Conservation (phyloP, 2,329 filamentous ascomycete genomes). For the Aureobasidium sp. region DNA sequence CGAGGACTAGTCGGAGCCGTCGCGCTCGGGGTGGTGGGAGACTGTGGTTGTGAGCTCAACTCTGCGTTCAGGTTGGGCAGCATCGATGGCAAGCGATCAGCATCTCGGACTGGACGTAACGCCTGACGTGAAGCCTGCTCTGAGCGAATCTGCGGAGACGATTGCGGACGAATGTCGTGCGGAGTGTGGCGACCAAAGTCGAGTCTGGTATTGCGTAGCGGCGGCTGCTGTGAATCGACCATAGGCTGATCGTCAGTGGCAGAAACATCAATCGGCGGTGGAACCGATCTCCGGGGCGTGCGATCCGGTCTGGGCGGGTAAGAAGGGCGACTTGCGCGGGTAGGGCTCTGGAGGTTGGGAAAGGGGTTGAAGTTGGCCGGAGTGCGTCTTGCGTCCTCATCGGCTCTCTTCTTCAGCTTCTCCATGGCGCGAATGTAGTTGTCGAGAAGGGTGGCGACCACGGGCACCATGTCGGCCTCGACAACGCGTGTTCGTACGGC, state of each 20-base stretch:
- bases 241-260: conserved; percentile 24
- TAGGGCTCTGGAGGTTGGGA: neutral
- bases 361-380: neutral
- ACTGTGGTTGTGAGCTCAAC: conserved; percentile 80
- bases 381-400: conserved; percentile 9
- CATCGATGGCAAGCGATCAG: conserved; percentile 78
- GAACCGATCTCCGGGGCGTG: conserved; percentile 54
- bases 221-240: neutral
- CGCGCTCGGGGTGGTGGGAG: conserved; percentile 74
- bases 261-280: conserved; percentile 77
- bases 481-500: conserved; percentile 89
- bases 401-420: conserved; percentile 63
- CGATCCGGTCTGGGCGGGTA: conserved; percentile 29
- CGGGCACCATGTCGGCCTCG: conserved; percentile 97
- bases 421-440: conserved; percentile 98
- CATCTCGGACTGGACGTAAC: conserved; percentile 68
- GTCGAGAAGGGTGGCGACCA: conserved; percentile 95
- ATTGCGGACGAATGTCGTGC: conserved; percentile 19
- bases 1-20: conserved; percentile 43
- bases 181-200: conserved; percentile 5
- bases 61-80: conserved; percentile 58
- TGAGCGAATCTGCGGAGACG: conserved; percentile 20
- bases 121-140: conserved; percentile 22
- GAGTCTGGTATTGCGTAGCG: neutral
- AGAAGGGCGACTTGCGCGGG: neutral